Percentiles rank a stretch among this genome's conserved stretches.
Conservation (phyloP, 164 flowering plant species). For the Dillenia turbinata region DNA sequence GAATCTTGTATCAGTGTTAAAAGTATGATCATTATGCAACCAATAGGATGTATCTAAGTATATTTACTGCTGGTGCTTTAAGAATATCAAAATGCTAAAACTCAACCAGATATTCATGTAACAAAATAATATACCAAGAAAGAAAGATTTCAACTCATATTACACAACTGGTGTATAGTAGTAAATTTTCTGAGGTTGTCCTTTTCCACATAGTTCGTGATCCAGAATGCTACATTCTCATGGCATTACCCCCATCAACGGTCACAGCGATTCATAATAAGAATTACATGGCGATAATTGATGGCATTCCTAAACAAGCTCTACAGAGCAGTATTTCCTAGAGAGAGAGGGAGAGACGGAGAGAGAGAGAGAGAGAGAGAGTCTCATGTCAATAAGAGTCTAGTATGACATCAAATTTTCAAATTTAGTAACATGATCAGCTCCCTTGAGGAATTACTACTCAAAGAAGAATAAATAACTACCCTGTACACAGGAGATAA, state of each 20-base stretch:
- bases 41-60: too few relatives aligned
- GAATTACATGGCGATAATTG: constrained; percentile 62
- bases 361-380: too few relatives aligned
- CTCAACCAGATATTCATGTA: too few relatives aligned
- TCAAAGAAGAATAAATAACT: constrained; percentile 85
- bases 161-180: constrained; percentile 29
- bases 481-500: constrained; percentile 98
- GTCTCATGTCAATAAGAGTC: too few relatives aligned
- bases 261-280: constrained; percentile 66
- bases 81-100: too few relatives aligned
- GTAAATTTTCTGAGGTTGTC: constrained; percentile 63
- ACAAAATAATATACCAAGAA: too few relatives aligned
- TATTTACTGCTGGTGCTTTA: too few relatives aligned
- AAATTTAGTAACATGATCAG: constrained; percentile 69
- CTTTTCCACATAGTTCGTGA: constrained; percentile 54
- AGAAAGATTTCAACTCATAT: too few relatives aligned
- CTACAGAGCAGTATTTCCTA: constrained; percentile 87
- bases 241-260: constrained; percentile 69
- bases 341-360: neutral
- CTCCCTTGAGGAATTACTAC: constrained; percentile 86
- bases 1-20: too few relatives aligned
- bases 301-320: constrained; percentile 54
- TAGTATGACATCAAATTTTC: too few relatives aligned
- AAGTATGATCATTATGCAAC: too few relatives aligned
- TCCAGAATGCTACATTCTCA: constrained; percentile 67